Conservation (phyloP, 1,284 basidiomycete species). For the Trametes pubescens region DNA sequence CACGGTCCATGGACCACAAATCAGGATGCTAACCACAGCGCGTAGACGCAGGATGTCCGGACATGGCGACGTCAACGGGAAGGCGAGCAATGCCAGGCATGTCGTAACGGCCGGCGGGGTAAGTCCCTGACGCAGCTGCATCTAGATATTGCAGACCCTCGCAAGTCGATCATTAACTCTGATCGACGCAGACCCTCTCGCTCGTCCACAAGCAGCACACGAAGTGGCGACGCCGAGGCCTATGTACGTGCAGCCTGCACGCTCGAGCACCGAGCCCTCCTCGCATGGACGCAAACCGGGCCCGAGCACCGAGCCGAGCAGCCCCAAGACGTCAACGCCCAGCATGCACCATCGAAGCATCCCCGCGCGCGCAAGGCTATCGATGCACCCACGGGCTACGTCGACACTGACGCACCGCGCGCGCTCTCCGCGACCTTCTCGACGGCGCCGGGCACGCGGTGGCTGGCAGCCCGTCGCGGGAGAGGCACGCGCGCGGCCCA, state of each 20-base stretch:
- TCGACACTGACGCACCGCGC: neutral
- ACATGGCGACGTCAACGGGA: no score
- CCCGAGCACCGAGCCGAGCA: neutral
- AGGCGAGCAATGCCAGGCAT: neutral
- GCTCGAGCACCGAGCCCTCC: neutral
- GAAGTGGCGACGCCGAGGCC: neutral
- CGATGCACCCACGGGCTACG: neutral
- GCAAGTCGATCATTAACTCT: conserved; percentile 5
- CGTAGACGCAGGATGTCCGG: neutral
- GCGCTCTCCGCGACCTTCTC: neutral
- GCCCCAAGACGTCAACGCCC: conserved; percentile 4
- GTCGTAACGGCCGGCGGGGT: neutral
- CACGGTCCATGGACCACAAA: neutral
- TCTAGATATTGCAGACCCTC: neutral
- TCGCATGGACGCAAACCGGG: neutral
- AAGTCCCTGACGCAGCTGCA: neutral
- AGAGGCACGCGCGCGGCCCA: neutral
- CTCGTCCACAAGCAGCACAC: neutral
- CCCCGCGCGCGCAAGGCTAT: neutral
- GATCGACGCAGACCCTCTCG: neutral
- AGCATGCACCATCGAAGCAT: neutral
- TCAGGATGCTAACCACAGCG: neutral
- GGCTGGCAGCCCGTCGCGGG: conserved; percentile 7
- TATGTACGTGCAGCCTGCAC: neutral
- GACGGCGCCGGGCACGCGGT: neutral